Evolutionary conservation across 371 early-diverging fungal genomes (phyloP).

Genomic region (Mucor ambiguus): DNA sequence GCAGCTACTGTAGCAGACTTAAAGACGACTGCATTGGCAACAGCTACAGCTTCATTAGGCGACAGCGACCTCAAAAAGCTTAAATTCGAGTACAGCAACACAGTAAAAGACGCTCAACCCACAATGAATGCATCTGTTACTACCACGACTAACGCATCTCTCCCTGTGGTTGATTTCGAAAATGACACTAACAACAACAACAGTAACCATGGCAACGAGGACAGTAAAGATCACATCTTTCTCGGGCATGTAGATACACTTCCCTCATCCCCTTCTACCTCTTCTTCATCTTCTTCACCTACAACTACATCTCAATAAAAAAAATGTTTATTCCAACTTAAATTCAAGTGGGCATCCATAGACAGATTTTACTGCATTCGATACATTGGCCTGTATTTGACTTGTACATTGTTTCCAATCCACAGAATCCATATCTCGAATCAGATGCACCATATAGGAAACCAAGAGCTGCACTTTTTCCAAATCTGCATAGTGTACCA

Average conservation of each 20-base stretch:
- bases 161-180: neutral
- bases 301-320: neutral
- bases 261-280: neutral
- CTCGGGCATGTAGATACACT: neutral
- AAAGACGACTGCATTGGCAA: neutral
- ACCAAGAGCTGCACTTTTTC: constrained; percentile 40
- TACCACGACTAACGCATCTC: neutral
- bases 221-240: neutral
- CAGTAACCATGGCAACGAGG: neutral
- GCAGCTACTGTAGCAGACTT: neutral
- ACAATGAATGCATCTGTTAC: neutral
- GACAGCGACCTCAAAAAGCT: neutral
- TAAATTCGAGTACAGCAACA: neutral
- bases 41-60: neutral
- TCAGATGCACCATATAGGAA: constrained; percentile 25
- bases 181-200: neutral
- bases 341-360: constrained; percentile 20
- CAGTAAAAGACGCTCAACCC: neutral
- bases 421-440: neutral
- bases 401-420: constrained; percentile 10
- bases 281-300: neutral
- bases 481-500: constrained; percentile 29
- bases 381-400: neutral
- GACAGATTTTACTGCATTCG: neutral
- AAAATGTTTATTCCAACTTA: neutral